Evolutionary conservation across 345 rosid genomes (phyloP).

Genomic region (Reutealis trisperma): DNA sequence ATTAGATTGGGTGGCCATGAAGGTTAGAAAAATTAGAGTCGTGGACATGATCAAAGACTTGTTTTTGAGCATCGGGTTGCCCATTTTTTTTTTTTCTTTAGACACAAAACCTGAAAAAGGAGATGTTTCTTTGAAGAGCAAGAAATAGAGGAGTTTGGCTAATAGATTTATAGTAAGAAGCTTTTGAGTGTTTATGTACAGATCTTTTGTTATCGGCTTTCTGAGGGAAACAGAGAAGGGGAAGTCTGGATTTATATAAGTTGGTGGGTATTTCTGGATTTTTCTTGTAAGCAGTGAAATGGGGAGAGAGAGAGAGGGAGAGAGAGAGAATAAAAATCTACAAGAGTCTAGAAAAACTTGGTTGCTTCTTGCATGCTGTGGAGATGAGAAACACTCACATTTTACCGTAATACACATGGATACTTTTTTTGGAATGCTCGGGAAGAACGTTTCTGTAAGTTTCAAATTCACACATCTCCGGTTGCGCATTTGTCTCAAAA

Average conservation of each 20-base stretch:
- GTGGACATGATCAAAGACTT: not conserved
- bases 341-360: not conserved
- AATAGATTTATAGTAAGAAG: no score
- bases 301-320: no score
- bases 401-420: no score
- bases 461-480: no score
- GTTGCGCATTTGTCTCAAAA: no score
- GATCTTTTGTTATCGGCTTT: no score
- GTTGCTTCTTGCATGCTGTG: not conserved
- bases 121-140: not conserved
- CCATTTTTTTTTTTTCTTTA: not conserved
- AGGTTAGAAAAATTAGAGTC: not conserved
- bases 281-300: not conserved
- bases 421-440: not conserved
- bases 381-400: not conserved
- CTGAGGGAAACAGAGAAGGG: not conserved
- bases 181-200: no score
- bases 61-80: not conserved
- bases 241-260: not conserved
- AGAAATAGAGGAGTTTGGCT: not conserved
- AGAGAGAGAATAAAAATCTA: not conserved
- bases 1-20: not conserved
- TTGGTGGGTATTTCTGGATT: constrained; percentile 11
- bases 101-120: no score
- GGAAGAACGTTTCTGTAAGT: not conserved